These are phyloP conservation scores for Aspergillus aculeatus DNA, from an alignment of 2,329 filamentous ascomycete species.

Conservation along the genomic window DNA sequence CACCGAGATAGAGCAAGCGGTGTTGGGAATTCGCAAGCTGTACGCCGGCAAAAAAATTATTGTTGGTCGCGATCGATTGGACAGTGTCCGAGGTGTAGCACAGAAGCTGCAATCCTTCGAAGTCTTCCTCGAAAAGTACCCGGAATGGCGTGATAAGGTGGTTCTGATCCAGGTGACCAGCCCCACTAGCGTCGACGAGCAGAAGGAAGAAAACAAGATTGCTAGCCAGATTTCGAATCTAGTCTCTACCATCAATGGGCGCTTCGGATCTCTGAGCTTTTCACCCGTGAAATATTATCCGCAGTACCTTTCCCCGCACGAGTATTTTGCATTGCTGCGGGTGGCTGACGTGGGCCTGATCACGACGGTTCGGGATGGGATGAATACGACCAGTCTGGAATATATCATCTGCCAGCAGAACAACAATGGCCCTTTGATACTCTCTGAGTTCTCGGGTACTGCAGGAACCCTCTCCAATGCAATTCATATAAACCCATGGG, in stretches of 20 bases:
- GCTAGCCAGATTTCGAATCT: conserved; percentile 87
- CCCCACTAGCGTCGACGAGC: conserved; percentile 75
- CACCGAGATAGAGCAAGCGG: conserved; percentile 67
- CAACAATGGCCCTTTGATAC: conserved; percentile 80
- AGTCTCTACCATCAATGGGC: conserved; percentile 86
- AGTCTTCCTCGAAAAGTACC: conserved; percentile 83
- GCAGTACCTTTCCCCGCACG: conserved; percentile 82
- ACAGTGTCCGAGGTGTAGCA: conserved; percentile 88
- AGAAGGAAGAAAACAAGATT: conserved; percentile 77
- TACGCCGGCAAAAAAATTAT: conserved; percentile 94
- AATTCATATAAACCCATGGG: conserved; percentile 97
- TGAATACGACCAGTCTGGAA: conserved; percentile 96
- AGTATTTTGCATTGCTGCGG: conserved; percentile 92
- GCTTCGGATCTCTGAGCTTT: conserved; percentile 83
- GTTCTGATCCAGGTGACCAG: conserved; percentile 95
- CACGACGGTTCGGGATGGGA: conserved; percentile 91
- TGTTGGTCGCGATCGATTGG: conserved; percentile 88
- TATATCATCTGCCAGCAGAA: conserved; percentile 92
- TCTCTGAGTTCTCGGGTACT: conserved; percentile 95
- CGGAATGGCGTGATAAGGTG: conserved; percentile 87
- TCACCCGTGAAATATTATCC: conserved; percentile 92
- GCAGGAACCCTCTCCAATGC: conserved; percentile 81
- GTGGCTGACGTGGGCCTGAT: conserved; percentile 90
- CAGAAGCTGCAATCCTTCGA: conserved; percentile 96
- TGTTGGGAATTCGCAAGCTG: conserved; percentile 68